A percentile compares a stretch with the other conserved stretches of the same genome.
Conservation (phyloP, 768 basidiomycete species). For the Gautieria morchelliformis region DNA sequence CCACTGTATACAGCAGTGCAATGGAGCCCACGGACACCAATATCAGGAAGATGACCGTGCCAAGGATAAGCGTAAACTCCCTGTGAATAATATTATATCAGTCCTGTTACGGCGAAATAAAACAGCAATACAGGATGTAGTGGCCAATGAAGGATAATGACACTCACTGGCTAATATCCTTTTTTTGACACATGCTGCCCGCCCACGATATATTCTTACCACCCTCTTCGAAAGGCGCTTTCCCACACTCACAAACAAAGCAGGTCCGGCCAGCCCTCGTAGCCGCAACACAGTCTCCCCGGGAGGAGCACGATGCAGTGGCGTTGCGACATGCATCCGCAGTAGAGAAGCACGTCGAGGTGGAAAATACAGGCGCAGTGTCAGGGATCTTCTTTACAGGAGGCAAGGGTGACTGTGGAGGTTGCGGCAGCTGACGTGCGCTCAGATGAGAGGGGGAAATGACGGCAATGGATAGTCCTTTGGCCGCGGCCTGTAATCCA, state of each 20-base stretch:
- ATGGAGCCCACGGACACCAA: constrained; percentile 58
- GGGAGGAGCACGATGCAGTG: constrained; percentile 60
- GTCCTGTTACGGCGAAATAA: not conserved
- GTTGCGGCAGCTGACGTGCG: constrained; percentile 16
- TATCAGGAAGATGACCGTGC: constrained; percentile 55
- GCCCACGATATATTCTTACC: constrained; percentile 65
- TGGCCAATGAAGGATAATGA: not conserved
- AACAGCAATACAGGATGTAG: not conserved
- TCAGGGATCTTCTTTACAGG: constrained; percentile 32
- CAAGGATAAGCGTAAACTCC: constrained; percentile 64
- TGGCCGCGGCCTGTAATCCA: not conserved
- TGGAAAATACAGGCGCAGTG: constrained; percentile 41
- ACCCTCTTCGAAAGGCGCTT: constrained; percentile 36
- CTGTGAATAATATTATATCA: constrained; percentile 25
- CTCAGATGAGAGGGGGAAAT: constrained; percentile 38
- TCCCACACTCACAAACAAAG: constrained; percentile 48
- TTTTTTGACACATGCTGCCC: constrained; percentile 65
- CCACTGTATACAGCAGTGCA: constrained; percentile 54
- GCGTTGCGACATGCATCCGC: constrained; percentile 46
- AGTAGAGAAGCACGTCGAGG: constrained; percentile 54
- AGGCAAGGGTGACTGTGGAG: constrained; percentile 41
- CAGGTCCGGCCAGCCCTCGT: constrained; percentile 49
- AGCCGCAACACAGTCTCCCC: constrained; percentile 53
- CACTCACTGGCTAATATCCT: constrained; percentile 73
- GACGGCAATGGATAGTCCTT: constrained; percentile 4